Evolutionary conservation across 495 filamentous ascomycete genomes (phyloP).

Genomic region (Aspergillus ostianus): DNA sequence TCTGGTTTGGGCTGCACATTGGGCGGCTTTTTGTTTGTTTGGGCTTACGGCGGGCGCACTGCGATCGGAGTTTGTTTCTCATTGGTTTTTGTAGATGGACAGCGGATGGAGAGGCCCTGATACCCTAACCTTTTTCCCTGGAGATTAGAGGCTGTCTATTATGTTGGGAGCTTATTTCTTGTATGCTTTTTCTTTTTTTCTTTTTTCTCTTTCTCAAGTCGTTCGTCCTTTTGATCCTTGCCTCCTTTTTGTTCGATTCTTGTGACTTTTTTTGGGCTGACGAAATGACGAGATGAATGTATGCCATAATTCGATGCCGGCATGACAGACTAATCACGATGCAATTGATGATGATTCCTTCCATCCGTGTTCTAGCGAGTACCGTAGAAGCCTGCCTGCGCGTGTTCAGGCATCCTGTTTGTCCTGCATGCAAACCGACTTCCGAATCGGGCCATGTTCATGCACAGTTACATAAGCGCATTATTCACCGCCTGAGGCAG

Average conservation of each 20-base stretch:
- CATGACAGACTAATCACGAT: constrained; percentile 7
- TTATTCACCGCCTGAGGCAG: background rate
- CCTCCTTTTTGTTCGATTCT: constrained; percentile 20
- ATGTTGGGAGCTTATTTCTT: background rate
- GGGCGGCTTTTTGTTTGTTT: constrained; percentile 18
- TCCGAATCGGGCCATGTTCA: too few relatives aligned
- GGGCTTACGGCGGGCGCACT: constrained; percentile 17
- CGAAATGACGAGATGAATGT: constrained; percentile 15
- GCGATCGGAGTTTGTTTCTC: background rate
- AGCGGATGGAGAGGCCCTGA: background rate
- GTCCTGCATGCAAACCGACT: background rate
- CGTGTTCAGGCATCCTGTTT: background rate
- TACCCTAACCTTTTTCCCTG: background rate
- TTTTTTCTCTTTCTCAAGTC: background rate
- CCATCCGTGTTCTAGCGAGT: too few relatives aligned
- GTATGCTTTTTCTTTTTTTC: background rate
- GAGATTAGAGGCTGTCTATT: background rate
- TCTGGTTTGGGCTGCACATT: constrained; percentile 2
- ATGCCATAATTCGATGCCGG: constrained; percentile 11
- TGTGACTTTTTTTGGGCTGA: constrained; percentile 25
- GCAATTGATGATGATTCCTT: background rate
- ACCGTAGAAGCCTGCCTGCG: too few relatives aligned
- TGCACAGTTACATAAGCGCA: too few relatives aligned
- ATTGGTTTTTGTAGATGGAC: background rate
- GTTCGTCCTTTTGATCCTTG: constrained; percentile 5